Percentiles rank a stretch among this genome's conserved stretches.
Conservation (phyloP, 2,329 filamentous ascomycete species). For the Clonostachys chloroleuca region DNA sequence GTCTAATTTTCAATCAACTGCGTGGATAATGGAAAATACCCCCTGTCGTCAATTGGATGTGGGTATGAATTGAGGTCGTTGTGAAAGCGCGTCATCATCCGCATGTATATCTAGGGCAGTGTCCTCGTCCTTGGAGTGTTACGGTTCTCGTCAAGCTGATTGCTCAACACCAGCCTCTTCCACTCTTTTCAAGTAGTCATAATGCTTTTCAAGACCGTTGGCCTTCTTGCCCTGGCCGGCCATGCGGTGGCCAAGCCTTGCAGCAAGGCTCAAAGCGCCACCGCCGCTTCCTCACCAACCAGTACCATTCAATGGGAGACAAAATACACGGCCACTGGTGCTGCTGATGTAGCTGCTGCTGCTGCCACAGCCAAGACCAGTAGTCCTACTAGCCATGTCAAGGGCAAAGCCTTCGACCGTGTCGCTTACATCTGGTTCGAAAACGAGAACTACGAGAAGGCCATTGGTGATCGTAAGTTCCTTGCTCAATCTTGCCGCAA, state of each 20-base stretch:
- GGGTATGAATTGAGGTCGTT: no score
- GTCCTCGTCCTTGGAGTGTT: no score
- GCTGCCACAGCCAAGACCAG: conserved; percentile 56
- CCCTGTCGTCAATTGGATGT: no score
- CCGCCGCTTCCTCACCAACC: background rate
- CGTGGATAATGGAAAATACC: no score
- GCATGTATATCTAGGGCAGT: no score
- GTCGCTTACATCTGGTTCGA: conserved; percentile 73
- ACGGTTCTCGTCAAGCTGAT: no score
- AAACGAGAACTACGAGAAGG: conserved; percentile 67
- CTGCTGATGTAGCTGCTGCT: conserved; percentile 46
- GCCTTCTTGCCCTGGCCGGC: conserved; percentile 16
- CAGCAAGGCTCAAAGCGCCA: background rate
- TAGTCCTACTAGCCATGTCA: conserved; percentile 58
- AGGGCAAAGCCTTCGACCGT: conserved; percentile 69
- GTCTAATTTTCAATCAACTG: no score
- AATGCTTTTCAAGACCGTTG: conserved; percentile 5
- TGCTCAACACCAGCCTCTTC: no score
- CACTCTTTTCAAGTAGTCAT: background rate
- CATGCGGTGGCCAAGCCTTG: conserved; percentile 13
- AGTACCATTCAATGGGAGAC: conserved; percentile 23
- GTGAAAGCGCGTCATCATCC: no score
- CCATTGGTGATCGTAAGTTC: conserved; percentile 54
- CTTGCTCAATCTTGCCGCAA: background rate
- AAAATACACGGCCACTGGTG: conserved; percentile 45